Base-by-base conservation (phyloP, 768 basidiomycete genomes). In the Omphalotus guepiniiformis region DNA sequence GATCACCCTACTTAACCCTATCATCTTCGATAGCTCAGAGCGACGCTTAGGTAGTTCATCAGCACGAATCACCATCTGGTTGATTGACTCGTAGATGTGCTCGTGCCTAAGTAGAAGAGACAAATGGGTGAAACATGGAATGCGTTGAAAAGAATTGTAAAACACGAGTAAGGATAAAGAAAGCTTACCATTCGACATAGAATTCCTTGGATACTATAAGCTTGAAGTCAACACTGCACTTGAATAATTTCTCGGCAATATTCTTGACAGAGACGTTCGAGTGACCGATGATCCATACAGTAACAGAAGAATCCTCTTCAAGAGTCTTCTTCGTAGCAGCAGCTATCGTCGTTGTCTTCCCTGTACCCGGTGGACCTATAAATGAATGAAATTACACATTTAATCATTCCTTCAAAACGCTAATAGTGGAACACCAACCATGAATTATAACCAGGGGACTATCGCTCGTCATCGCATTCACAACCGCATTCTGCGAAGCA, bases 261-360 rank as follows among this genome's bases (percentile, higher is more conserved):
- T 76, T 75, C 52, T 75, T 75, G 13, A 76, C 75, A 0, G 71
- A 73, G 16, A 76, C 74, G 35, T 76, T 77, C 8, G 75, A 76
- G 50, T 77, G 73, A 1, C 73, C 73, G 3, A 72, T 62, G 25
- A 75, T 69, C 70, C 72, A 74, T 1, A 63, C 58, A 2, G 62
- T 51, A 13, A 6, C 49, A 29, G 9, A 18, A 21, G n/a, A 26
- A 3, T 37, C n/a, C n/a, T n/a, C 0, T 55, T 12, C 4, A 58
- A 56, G 71, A 73, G 75, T 3, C n/a, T n/a, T 53, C 5, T 64
- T 47, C 3, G 70, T 66, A 1, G 73, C 70, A 1, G 71, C 71
- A 2, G 74, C 62, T 35, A 79, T 80, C 0, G 74, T 74, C 0
- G 70, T 69, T 4, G 78, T 80, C 53, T 80, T 80, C 3, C 78